These are phyloP conservation scores for Ogataea pilisensis DNA, from an alignment of 805 yeast species.

Conservation along the genomic window DNA sequence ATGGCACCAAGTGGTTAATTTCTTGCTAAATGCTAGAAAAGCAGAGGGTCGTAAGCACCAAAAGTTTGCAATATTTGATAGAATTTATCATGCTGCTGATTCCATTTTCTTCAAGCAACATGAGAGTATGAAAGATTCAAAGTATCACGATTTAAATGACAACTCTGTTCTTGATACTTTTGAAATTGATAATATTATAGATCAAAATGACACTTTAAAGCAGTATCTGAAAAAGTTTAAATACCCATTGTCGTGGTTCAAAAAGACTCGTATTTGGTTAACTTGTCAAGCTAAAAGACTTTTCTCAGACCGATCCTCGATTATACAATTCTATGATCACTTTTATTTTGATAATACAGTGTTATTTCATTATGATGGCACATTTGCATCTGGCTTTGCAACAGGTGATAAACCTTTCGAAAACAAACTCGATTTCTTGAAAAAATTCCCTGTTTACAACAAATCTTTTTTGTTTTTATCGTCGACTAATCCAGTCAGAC, in stretches of 20 bases:
- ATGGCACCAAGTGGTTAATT: constrained; percentile 14
- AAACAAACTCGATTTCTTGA: constrained; percentile 40
- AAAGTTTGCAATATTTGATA: constrained; percentile 4
- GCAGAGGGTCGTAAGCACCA: background rate
- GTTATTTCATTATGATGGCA: constrained; percentile 6
- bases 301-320: background rate
- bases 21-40: constrained; percentile 7
- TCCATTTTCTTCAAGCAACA: too few species aligned
- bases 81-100: too few species aligned
- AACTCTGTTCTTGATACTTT: too few species aligned
- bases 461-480: constrained; percentile 56
- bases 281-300: background rate
- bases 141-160: too few species aligned
- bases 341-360: constrained; percentile 6
- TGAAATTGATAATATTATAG: too few species aligned
- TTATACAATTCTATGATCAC: constrained; percentile 5
- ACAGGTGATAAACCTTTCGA: too few species aligned
- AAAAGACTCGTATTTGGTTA: constrained; percentile 3
- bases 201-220: background rate
- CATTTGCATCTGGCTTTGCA: constrained; percentile 1
- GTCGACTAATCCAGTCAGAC: constrained; percentile 59
- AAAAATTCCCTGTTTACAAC: constrained; percentile 62
- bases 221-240: constrained; percentile 4
- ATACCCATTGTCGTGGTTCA: constrained; percentile 1
- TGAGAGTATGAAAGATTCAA: too few species aligned